Conservation (phyloP, 2,329 filamentous ascomycete genomes). For the Diaporthe amygdali region DNA sequence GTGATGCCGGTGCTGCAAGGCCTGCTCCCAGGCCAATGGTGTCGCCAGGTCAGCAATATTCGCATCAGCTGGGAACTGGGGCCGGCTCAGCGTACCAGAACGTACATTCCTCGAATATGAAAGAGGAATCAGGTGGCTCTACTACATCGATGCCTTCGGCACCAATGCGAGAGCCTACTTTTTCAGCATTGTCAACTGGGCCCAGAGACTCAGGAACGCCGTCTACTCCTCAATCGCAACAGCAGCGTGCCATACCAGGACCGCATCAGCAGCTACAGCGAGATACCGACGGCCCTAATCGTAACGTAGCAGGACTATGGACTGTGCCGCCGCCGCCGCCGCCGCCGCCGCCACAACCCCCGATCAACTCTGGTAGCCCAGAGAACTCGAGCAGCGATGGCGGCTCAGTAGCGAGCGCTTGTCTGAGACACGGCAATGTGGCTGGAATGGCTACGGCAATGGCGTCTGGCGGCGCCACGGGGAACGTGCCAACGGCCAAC, state of each 20-base stretch:
- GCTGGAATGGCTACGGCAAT: background rate
- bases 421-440: conserved; percentile 10
- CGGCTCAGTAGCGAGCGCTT: conserved; percentile 36
- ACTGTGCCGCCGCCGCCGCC: conserved; percentile 44
- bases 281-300: conserved; percentile 28
- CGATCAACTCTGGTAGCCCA: conserved; percentile 45
- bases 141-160: background rate
- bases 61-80: background rate
- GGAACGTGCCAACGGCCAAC: background rate
- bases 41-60: conserved; percentile 6
- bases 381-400: conserved; percentile 47
- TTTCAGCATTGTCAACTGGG: background rate
- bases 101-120: background rate
- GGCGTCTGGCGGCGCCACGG: background rate
- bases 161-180: background rate
- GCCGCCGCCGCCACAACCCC: conserved; percentile 44
- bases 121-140: background rate
- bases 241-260: background rate
- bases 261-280: conserved; percentile 25
- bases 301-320: conserved; percentile 54
- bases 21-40: background rate
- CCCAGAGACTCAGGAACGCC: background rate
- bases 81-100: background rate
- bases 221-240: background rate
- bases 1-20: background rate